Evolutionary conservation across 768 basidiomycete genomes (phyloP).

Genomic region (Tremella mesenterica): DNA sequence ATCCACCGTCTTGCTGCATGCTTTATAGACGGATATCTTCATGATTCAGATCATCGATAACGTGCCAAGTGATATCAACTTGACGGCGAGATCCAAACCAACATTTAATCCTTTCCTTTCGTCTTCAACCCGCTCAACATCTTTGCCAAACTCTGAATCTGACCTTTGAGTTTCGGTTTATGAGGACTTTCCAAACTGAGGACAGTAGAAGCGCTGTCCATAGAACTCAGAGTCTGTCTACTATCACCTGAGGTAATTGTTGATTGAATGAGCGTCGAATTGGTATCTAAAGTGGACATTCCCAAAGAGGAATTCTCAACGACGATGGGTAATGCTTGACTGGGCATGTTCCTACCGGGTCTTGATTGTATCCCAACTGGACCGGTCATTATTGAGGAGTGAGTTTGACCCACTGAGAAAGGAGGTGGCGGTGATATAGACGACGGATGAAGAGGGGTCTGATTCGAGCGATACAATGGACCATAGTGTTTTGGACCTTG

Average conservation of each 20-base stretch:
- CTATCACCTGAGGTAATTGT: not conserved
- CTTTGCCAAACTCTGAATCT: constrained; percentile 83
- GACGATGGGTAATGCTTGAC: not conserved
- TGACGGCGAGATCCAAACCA: too few species aligned
- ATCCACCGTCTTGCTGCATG: too few species aligned
- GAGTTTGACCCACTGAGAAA: not conserved
- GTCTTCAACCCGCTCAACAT: constrained; percentile 60
- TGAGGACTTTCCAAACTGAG: constrained; percentile 11
- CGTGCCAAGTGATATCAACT: too few species aligned
- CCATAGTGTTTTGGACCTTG: constrained; percentile 9
- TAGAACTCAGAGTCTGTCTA: not conserved
- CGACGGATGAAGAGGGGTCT: not conserved
- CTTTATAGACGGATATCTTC: too few species aligned
- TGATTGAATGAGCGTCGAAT: not conserved
- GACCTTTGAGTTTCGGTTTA: constrained; percentile 66
- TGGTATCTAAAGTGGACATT: not conserved
- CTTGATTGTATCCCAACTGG: too few species aligned
- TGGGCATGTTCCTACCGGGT: not conserved
- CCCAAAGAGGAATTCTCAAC: not conserved
- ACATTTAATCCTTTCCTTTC: constrained; percentile 34
- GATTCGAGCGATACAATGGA: not conserved
- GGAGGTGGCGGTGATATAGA: constrained; percentile 3
- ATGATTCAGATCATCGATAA: too few species aligned
- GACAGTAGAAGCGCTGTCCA: not conserved
- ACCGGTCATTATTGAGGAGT: not conserved